Percentiles rank a stretch among this genome's conserved stretches.
Conservation (phyloP, 306 rosid genomes). For the Citrullus mucosospermus region DNA sequence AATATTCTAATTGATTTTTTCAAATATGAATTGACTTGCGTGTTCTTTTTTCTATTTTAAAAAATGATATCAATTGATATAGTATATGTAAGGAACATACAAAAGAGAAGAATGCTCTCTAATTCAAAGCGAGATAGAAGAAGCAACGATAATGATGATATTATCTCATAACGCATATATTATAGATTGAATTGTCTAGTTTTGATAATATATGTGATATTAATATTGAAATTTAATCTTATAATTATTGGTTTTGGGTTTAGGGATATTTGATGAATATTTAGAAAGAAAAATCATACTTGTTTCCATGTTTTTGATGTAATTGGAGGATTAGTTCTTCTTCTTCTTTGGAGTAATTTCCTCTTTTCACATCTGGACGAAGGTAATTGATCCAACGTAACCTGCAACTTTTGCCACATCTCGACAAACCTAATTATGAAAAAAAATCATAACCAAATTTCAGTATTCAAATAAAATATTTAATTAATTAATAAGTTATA, state of each 20-base stretch:
- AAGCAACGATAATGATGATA: no score
- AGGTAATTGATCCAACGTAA: constrained; percentile 73
- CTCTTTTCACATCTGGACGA: constrained; percentile 51
- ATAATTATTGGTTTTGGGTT: not conserved
- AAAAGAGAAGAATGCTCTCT: no score
- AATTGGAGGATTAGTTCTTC: constrained; percentile 39
- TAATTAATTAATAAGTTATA: not conserved
- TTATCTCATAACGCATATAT: no score
- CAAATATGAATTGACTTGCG: not conserved
- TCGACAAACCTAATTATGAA: constrained; percentile 30
- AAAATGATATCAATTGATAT: no score
- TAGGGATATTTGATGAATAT: not conserved
- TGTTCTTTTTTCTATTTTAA: no score
- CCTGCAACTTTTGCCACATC: constrained; percentile 89
- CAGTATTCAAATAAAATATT: not conserved
- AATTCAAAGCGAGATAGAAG: no score
- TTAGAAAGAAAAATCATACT: constrained; percentile 25
- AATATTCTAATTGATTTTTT: no score
- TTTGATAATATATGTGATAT: not conserved
- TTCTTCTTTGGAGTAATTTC: constrained; percentile 41
- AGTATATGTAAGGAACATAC: no score
- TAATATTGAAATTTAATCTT: no score
- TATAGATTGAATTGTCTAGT: no score
- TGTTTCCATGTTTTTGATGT: constrained; percentile 55
- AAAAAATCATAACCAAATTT: not conserved